Conservation (phyloP, 495 filamentous ascomycete species). For the Alectoria sarmentosa region DNA sequence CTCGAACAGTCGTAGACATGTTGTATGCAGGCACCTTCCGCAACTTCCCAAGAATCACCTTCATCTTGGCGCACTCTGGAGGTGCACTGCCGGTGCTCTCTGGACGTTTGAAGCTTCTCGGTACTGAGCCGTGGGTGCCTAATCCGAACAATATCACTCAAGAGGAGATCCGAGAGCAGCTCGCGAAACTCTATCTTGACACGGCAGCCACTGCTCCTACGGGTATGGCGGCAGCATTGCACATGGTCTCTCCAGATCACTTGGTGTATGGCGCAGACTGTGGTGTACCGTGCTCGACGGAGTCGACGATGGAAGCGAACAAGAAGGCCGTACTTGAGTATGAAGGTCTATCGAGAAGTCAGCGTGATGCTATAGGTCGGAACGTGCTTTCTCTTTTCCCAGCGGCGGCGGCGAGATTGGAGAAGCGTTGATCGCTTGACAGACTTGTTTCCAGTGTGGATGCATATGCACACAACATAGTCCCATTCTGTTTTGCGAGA, state of each 20-base stretch:
- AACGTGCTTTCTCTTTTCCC: conserved; percentile 11
- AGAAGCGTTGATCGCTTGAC: neutral
- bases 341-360: neutral
- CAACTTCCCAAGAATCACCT: neutral
- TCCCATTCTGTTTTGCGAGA: neutral
- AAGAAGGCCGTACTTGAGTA: conserved; percentile 9
- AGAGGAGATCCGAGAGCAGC: conserved; percentile 3
- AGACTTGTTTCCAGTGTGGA: neutral
- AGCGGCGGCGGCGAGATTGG: neutral
- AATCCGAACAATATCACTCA: conserved; percentile 13
- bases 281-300: conserved; percentile 16
- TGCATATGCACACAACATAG: neutral
- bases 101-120: conserved; percentile 13
- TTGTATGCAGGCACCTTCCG: conserved; percentile 2
- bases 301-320: conserved; percentile 12
- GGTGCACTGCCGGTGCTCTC: conserved; percentile 12
- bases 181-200: neutral
- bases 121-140: conserved; percentile 13
- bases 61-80: conserved; percentile 9
- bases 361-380: conserved; percentile 9
- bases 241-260: conserved; percentile 9
- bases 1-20: conserved; percentile 14
- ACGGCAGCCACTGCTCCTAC: conserved; percentile 10
- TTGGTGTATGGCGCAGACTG: conserved; percentile 14
- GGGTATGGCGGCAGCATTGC: conserved; percentile 6